These are phyloP conservation scores for Loxodes magnus DNA, from an alignment of 73 alveolate genomes.

Conservation along the genomic window DNA sequence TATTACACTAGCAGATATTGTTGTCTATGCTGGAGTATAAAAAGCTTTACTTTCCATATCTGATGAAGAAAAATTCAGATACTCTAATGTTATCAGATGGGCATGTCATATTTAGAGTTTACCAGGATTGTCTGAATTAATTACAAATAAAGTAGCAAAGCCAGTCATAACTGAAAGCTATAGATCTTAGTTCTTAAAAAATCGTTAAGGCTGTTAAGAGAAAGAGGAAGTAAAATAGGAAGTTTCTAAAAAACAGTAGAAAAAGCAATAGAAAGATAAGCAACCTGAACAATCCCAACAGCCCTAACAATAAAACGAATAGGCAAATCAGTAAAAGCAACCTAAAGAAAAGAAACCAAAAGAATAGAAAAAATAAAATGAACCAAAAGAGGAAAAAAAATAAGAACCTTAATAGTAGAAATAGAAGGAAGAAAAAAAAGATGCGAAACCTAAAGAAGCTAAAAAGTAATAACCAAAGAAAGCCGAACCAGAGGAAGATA, in stretches of 20 bases:
- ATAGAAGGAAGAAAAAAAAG: not conserved
- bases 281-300: slow-evolving; percentile 8
- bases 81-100: slow-evolving; percentile 1
- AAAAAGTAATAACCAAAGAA: not conserved
- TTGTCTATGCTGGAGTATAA: slow-evolving; percentile 8
- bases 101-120: slow-evolving; percentile 9
- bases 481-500: not conserved
- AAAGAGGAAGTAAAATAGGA: not conserved
- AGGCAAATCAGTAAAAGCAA: not conserved
- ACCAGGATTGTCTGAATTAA: not conserved
- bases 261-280: slow-evolving; percentile 3
- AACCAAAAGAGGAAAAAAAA: not conserved
- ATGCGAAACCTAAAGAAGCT: not conserved
- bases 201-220: too few species aligned
- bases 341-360: not conserved
- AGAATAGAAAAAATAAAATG: slow-evolving; percentile 3
- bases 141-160: too few species aligned
- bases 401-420: not conserved
- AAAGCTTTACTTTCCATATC: not conserved
- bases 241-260: not conserved
- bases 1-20: slow-evolving; percentile 9
- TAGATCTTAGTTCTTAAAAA: too few species aligned
- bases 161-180: too few species aligned
- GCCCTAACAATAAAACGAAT: not conserved
- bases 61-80: not conserved